These are phyloP conservation scores for Rubus idaeus DNA, from an alignment of 306 rosid genomes.

Conservation along the genomic window DNA sequence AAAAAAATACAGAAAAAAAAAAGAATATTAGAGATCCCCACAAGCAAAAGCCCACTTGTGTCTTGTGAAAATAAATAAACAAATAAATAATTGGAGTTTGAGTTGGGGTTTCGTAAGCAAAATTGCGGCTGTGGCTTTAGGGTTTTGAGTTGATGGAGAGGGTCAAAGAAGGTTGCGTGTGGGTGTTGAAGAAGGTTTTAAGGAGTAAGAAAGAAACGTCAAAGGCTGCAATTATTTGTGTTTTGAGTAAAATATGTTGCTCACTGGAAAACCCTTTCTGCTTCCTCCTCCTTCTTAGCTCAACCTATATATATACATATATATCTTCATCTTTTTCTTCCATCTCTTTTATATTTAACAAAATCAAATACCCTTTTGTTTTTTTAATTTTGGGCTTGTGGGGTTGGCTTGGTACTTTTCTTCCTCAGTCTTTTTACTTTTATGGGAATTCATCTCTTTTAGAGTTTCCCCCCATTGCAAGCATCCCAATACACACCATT, in stretches of 20 bases:
- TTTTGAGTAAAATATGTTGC: slow-evolving; percentile 50
- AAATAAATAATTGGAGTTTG: slow-evolving; percentile 12
- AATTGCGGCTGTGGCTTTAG: slow-evolving; percentile 58
- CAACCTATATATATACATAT: background rate
- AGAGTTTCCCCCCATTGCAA: slow-evolving; percentile 40
- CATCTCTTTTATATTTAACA: too few species aligned
- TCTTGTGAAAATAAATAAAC: slow-evolving; percentile 20
- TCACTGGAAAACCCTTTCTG: slow-evolving; percentile 29
- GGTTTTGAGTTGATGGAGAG: slow-evolving; percentile 25
- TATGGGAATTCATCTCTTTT: slow-evolving; percentile 25
- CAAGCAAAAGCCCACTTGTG: slow-evolving; percentile 36
- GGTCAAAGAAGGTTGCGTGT: slow-evolving; percentile 94
- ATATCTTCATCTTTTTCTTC: background rate
- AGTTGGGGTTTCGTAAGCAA: slow-evolving; percentile 51
- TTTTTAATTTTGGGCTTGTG: background rate
- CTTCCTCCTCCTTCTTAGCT: background rate
- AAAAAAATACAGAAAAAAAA: background rate
- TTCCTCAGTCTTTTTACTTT: slow-evolving; percentile 4
- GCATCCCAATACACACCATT: slow-evolving; percentile 15
- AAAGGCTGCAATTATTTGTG: slow-evolving; percentile 72
- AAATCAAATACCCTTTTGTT: background rate
- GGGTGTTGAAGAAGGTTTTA: slow-evolving; percentile 51
- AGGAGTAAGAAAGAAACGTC: slow-evolving; percentile 54
- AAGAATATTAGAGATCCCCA: background rate
- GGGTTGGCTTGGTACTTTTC: slow-evolving; percentile 10